phyloP scores from a whole-genome alignment of 2,329 filamentous ascomycete genomes.

The Zymoseptoria crescenta region DNA sequence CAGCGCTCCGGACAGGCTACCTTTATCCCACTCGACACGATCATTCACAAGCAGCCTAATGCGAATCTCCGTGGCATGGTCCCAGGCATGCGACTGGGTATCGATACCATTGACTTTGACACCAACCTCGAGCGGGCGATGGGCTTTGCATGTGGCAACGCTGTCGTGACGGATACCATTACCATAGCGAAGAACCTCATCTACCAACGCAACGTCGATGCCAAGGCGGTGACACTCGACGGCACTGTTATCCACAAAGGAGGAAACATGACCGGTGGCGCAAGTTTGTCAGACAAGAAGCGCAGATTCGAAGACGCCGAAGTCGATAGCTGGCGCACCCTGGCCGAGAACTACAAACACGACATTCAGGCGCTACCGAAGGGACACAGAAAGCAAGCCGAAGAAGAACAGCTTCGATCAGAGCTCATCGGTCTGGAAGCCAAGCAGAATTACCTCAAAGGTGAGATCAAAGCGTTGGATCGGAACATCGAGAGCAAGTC shows the following conservation, averaged over 20 bases:
- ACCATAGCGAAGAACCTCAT: constrained; percentile 82
- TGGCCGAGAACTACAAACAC: constrained; percentile 65
- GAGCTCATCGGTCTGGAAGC: constrained; percentile 75
- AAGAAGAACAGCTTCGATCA: constrained; percentile 73
- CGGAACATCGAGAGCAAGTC: constrained; percentile 79
- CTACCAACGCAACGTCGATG: constrained; percentile 74
- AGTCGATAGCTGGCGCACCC: constrained; percentile 71
- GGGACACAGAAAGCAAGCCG: constrained; percentile 62
- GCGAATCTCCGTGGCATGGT: constrained; percentile 84
- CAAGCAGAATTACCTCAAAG: constrained; percentile 60
- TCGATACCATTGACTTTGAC: constrained; percentile 95
- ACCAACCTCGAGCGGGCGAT: constrained; percentile 81
- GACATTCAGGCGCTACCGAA: constrained; percentile 76
- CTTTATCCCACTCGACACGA: constrained; percentile 94
- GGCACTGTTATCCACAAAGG: constrained; percentile 97
- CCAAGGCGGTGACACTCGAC: constrained; percentile 89
- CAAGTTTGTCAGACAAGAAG: constrained; percentile 65
- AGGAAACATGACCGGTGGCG: constrained; percentile 92
- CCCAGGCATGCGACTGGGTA: constrained; percentile 75
- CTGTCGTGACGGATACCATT: constrained; percentile 85
- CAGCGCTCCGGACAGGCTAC: constrained; percentile 81
- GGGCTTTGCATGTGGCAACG: constrained; percentile 88
- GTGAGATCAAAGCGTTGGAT: constrained; percentile 69
- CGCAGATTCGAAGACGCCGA: constrained; percentile 79
- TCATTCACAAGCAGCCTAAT: constrained; percentile 87